Evolutionary conservation across 148 eudicot species (phyloP).

Genomic region (Cornus florida): DNA sequence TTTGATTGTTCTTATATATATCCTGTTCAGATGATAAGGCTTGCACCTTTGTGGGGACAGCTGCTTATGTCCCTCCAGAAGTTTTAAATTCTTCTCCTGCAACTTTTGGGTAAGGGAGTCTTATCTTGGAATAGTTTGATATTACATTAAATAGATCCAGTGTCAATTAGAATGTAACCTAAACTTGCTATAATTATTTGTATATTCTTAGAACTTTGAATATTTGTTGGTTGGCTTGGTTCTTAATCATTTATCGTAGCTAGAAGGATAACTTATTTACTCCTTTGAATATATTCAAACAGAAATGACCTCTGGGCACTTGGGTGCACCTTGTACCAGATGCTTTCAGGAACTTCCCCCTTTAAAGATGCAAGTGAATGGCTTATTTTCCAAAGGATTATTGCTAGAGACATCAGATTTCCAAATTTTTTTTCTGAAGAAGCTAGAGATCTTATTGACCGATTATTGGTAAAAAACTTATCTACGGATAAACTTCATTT

Average conservation of each 20-base stretch:
- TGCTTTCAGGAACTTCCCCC: constrained; percentile 98
- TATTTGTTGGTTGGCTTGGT: not conserved
- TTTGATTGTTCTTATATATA: constrained; percentile 15
- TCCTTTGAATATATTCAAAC: constrained; percentile 21
- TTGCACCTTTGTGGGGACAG: constrained; percentile 98
- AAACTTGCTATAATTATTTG: not conserved
- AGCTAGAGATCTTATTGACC: constrained; percentile 88
- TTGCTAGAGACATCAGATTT: constrained; percentile 86
- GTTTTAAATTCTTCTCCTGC: constrained; percentile 97
- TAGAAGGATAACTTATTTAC: not conserved
- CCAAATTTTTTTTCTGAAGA: constrained; percentile 82
- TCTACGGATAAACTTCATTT: constrained; percentile 7
- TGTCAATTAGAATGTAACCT: not conserved
- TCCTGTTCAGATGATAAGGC: constrained; percentile 81
- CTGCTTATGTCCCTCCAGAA: constrained; percentile 99
- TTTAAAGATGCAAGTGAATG: constrained; percentile 99
- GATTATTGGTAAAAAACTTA: constrained; percentile 56
- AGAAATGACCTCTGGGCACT: constrained; percentile 99
- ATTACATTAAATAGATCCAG: not conserved
- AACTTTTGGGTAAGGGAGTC: constrained; percentile 77
- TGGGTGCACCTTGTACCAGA: constrained; percentile 97
- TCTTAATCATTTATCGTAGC: not conserved
- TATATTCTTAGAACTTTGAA: not conserved
- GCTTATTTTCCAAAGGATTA: constrained; percentile 94
- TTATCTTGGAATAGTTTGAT: constrained; percentile 1